Conservation (phyloP, 768 basidiomycete species). For the Lactifluus hygrophoroides region DNA sequence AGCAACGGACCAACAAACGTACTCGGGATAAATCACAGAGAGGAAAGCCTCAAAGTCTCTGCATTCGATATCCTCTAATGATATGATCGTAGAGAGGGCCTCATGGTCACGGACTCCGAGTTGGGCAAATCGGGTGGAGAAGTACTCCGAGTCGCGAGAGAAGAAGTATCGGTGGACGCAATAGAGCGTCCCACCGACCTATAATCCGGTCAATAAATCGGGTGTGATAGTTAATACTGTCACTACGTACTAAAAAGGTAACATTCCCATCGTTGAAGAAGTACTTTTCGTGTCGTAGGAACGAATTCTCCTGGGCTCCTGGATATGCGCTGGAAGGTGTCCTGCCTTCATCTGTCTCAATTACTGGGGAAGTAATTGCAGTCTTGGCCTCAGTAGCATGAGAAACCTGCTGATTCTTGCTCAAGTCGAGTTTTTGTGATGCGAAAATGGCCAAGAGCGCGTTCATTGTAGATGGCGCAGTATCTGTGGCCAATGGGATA, state of each 20-base stretch:
- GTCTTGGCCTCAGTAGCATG: not conserved
- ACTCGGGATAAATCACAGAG: too few species aligned
- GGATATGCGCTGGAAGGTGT: not conserved
- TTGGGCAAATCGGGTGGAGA: not conserved
- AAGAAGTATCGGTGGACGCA: conserved; percentile 6
- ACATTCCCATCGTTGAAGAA: too few species aligned
- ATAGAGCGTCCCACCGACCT: conserved; percentile 1
- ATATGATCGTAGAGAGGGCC: not conserved
- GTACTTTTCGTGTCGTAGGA: not conserved
- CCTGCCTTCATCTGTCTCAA: not conserved
- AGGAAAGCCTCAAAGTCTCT: too few species aligned
- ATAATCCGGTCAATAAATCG: not conserved
- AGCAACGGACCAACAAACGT: too few species aligned
- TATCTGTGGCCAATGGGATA: too few species aligned
- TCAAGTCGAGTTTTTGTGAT: too few species aligned
- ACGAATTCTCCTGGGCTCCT: not conserved
- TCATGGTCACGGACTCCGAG: not conserved
- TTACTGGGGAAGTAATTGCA: too few species aligned
- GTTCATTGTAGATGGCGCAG: too few species aligned
- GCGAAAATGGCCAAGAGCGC: too few species aligned
- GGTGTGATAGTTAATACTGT: too few species aligned
- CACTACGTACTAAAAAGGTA: too few species aligned
- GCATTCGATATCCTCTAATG: not conserved
- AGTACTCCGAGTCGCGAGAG: conserved; percentile 1
- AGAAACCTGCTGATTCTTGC: too few species aligned